A percentile compares a stretch with the other conserved stretches of the same genome.
Evolutionary conservation across 345 rosid species (phyloP).

Genomic region (Nephelium lappaceum): DNA sequence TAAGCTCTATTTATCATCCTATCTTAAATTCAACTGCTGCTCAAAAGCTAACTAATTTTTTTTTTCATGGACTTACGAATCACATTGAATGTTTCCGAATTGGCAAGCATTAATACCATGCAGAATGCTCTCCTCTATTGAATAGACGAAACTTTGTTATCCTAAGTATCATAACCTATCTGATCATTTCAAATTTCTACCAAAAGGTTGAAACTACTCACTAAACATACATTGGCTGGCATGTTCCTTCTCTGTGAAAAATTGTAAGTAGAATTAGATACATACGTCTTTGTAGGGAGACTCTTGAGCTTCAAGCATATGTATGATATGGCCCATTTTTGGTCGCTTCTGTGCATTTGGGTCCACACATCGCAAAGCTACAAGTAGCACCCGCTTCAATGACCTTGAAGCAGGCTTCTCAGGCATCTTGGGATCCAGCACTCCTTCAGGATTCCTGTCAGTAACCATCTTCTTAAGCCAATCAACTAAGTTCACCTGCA

Average conservation of each 20-base stretch:
- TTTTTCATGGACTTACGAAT: not conserved
- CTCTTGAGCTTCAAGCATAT: constrained; percentile 95
- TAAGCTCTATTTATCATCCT: not conserved
- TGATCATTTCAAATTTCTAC: not conserved
- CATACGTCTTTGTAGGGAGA: constrained; percentile 65
- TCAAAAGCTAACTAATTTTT: not conserved
- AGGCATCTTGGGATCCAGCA: constrained; percentile 78
- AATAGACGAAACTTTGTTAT: not conserved
- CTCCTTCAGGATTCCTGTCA: constrained; percentile 74
- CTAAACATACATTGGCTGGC: not conserved
- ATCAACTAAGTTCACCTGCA: constrained; percentile 86
- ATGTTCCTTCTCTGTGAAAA: not conserved
- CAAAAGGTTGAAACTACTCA: not conserved
- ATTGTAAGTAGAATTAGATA: not conserved
- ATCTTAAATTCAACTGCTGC: not conserved
- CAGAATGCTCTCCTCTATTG: not conserved
- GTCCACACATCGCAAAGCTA: constrained; percentile 88
- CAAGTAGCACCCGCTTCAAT: constrained; percentile 77
- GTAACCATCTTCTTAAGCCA: constrained; percentile 90
- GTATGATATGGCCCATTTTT: constrained; percentile 82
- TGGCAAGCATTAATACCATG: not conserved
- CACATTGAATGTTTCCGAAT: not conserved
- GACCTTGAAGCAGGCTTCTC: constrained; percentile 79
- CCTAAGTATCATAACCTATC: not conserved
- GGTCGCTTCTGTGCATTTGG: constrained; percentile 78